phyloP scores from a whole-genome alignment of 169 alveolate species.

The Neospora caninum region DNA sequence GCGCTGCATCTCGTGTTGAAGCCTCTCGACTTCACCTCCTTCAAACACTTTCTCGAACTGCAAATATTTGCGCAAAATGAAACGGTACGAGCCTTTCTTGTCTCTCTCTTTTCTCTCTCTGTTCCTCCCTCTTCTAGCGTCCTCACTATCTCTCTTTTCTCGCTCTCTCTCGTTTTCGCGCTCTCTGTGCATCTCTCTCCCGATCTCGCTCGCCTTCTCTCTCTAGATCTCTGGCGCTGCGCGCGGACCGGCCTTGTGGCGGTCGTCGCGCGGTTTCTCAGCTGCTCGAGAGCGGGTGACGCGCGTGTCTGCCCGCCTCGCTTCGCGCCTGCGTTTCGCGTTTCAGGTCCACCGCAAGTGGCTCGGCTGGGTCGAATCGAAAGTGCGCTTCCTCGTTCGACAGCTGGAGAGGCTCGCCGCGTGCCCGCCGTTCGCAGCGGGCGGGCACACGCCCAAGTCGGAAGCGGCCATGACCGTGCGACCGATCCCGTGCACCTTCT shows the following conservation, averaged over 20 bases:
- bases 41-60: slow-evolving; percentile 51
- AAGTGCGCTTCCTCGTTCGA: slow-evolving; percentile 72
- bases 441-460: neutral
- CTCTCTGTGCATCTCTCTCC: too few relatives aligned
- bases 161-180: neutral
- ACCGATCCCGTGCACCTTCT: slow-evolving; percentile 46
- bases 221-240: too few relatives aligned
- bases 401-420: slow-evolving; percentile 68
- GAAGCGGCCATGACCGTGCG: slow-evolving; percentile 34
- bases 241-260: too few relatives aligned
- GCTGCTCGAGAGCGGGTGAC: too few relatives aligned
- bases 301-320: too few relatives aligned
- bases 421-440: neutral
- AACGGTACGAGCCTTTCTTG: slow-evolving; percentile 25
- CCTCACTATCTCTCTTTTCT: too few relatives aligned
- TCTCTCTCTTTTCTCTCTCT: neutral
- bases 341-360: slow-evolving; percentile 75
- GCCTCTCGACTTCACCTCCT: slow-evolving; percentile 40
- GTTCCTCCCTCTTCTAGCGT: too few relatives aligned
- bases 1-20: slow-evolving; percentile 29
- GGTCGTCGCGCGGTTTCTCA: too few relatives aligned
- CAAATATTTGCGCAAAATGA: slow-evolving; percentile 52
- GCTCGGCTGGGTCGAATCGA: slow-evolving; percentile 79
- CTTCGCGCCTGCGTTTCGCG: neutral
- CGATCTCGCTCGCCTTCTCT: neutral